phyloP scores from a whole-genome alignment of 148 eudicot species.

The Persicaria maculosa region DNA sequence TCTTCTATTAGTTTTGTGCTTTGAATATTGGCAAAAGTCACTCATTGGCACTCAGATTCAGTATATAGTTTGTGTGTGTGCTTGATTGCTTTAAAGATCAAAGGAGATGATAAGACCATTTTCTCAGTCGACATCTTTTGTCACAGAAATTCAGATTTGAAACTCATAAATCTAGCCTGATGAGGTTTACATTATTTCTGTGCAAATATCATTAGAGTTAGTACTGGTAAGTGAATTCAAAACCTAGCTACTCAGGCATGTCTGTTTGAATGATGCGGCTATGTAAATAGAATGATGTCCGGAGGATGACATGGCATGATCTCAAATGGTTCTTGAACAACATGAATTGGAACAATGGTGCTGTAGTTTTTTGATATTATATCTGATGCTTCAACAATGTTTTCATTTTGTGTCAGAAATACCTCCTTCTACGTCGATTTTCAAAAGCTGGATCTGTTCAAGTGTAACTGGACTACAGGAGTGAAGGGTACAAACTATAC shows the following conservation, averaged over 20 bases:
- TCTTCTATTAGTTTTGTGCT: background rate
- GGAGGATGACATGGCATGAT: slow-evolving; percentile 70
- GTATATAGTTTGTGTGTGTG: background rate
- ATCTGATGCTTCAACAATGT: no score
- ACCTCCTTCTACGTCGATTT: no score
- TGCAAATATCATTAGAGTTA: slow-evolving; percentile 73
- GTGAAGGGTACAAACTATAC: background rate
- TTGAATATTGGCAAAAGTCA: background rate
- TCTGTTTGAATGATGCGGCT: no score
- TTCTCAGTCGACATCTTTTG: background rate
- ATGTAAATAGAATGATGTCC: slow-evolving; percentile 14
- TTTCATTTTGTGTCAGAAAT: no score
- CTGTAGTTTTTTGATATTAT: no score
- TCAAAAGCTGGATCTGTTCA: background rate
- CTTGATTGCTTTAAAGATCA: background rate
- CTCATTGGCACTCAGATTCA: background rate
- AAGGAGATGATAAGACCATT: background rate
- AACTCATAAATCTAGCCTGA: background rate
- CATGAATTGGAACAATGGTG: background rate
- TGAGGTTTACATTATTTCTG: slow-evolving; percentile 6
- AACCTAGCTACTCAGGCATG: no score
- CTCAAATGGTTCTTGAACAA: background rate
- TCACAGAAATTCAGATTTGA: background rate
- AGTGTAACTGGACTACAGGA: background rate
- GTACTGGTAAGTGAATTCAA: slow-evolving; percentile 43